A percentile compares a stretch with the other conserved stretches of the same genome.
Conservation (phyloP, 371 early-diverging fungal species). For the Actinomortierella ambigua region DNA sequence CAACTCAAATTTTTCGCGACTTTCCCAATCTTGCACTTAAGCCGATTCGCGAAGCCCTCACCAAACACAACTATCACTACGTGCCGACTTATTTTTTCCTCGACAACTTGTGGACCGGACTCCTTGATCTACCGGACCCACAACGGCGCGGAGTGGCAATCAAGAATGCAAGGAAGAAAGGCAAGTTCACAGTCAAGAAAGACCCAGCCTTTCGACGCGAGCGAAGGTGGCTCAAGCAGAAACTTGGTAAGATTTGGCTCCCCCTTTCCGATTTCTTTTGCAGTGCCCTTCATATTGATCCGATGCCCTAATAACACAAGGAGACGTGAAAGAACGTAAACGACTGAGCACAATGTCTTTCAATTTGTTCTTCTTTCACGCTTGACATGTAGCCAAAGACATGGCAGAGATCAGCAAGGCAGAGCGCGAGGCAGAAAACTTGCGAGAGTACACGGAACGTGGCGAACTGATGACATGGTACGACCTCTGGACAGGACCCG, state of each 20-base stretch:
- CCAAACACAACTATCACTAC: constrained; percentile 20
- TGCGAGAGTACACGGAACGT: constrained; percentile 2
- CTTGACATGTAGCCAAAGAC: constrained; percentile 16
- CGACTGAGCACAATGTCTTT: background rate
- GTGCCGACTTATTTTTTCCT: constrained; percentile 33
- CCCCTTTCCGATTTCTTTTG: too few relatives aligned
- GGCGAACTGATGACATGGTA: constrained; percentile 16
- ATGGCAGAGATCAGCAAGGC: constrained; percentile 12
- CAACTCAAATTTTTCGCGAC: constrained; percentile 32
- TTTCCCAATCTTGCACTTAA: constrained; percentile 23
- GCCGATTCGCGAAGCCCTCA: constrained; percentile 25
- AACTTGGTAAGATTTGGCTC: constrained; percentile 15
- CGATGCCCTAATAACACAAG: too few relatives aligned
- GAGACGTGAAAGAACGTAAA: too few relatives aligned
- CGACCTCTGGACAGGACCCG: background rate
- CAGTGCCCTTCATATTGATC: too few relatives aligned
- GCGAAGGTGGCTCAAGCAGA: constrained; percentile 18
- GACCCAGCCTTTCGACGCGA: constrained; percentile 31
- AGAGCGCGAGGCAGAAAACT: constrained; percentile 27
- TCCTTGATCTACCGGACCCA: background rate
- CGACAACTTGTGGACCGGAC: constrained; percentile 3
- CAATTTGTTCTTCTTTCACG: background rate
- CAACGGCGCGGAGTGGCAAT: constrained; percentile 3
- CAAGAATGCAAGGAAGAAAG: constrained; percentile 6
- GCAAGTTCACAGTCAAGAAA: background rate